Base-by-base conservation (phyloP, 2,329 filamentous ascomycete species). In the Fusarium redolens region DNA sequence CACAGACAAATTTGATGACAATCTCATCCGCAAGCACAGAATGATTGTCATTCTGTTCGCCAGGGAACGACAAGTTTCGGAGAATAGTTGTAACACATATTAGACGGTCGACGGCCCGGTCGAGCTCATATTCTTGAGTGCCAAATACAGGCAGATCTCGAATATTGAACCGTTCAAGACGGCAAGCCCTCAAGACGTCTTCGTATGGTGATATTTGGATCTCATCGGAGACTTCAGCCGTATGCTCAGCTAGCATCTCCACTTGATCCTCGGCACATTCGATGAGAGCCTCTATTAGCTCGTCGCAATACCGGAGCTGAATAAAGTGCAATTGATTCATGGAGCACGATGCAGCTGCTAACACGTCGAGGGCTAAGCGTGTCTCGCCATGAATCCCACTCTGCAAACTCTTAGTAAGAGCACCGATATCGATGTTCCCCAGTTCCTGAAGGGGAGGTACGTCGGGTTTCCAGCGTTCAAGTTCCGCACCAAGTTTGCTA, bases 1-100 rank as follows among this genome's bases (percentile, higher is more conserved):
- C 91, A 65, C 94, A 94, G 13, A 98, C 84, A 77, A 98, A 94
- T 75, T 93, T 94, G 78, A 98, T 88, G 22, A 98, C 91, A 10
- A 89, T 83, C 58, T 94, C 88, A 61, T 94, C 92, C 2, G 94
- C 93, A 15, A 99, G 87, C 1, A 91, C 83, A 7, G 82, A 81
- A 75, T 96, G 94, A 75, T 98, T 98, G 33, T 83, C 79, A 61
- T 90, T 83, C 45, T 82, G 78, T 37, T 85, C 83, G 43, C 90
- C 82, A 88, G 92, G 80, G 81, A 97, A 98, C 0, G 96, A 98
- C 20, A 98, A 88, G 76, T 99, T 99, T 66, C 96, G 92, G 51
- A 99, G 83, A 63, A 98, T 95, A 0, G 94, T 97, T 3, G 95
- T 97, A 72, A 98, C 92, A 78, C 95, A 97, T 62, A 98, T 91